Conservation (phyloP, 164 flowering plant species). For the Vitis vinifera region ASM3070453v1 NC_081816.1:13775501-13776000, state of each 20-base stretch:
- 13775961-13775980: background rate
- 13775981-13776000: background rate
- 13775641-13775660: slow-evolving; percentile 43
- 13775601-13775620: slow-evolving; percentile 46
- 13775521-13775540: slow-evolving; percentile 59
- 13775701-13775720: slow-evolving; percentile 52
- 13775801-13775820: slow-evolving; percentile 3
- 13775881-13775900: too few species aligned
- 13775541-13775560: slow-evolving; percentile 84
- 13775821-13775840: too few species aligned
- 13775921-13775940: too few species aligned
- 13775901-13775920: too few species aligned
- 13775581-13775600: slow-evolving; percentile 56
- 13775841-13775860: too few species aligned
- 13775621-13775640: slow-evolving; percentile 79
- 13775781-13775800: slow-evolving; percentile 6
- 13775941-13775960: background rate
- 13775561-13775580: slow-evolving; percentile 82
- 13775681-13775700: background rate
- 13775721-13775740: slow-evolving; percentile 48
- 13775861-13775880: too few species aligned
- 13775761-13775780: slow-evolving; percentile 23
- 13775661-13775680: too few species aligned
- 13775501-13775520: slow-evolving; percentile 39
- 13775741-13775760: slow-evolving; percentile 51